Conservation (phyloP, 1,284 basidiomycete species). For the Rhodofomes roseus region DNA sequence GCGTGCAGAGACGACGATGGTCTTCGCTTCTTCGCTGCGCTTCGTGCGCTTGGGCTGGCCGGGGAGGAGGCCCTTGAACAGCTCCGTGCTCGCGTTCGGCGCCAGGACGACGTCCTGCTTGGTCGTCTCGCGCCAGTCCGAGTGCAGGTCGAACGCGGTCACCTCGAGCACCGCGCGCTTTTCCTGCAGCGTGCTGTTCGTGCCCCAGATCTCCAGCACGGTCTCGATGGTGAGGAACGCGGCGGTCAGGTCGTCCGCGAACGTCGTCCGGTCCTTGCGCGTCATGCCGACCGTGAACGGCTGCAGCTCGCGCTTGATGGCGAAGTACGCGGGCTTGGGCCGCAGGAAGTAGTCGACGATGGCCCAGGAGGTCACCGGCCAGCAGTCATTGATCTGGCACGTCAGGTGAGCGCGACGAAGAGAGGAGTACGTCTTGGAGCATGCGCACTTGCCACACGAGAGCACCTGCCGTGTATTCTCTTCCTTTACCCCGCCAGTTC, state of each 20-base stretch:
- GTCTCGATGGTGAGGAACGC: slow-evolving; percentile 67
- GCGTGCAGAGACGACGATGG: slow-evolving; percentile 74
- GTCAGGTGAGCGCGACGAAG: background rate
- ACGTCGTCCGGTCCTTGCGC: slow-evolving; percentile 65
- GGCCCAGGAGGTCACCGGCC: slow-evolving; percentile 69
- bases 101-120: slow-evolving; percentile 50
- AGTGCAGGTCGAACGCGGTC: slow-evolving; percentile 63
- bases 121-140: slow-evolving; percentile 55
- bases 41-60: slow-evolving; percentile 68
- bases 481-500: slow-evolving; percentile 55
- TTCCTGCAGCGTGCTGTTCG: slow-evolving; percentile 65
- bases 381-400: slow-evolving; percentile 64
- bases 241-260: slow-evolving; percentile 54
- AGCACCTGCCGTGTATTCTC: slow-evolving; percentile 55
- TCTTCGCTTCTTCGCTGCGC: slow-evolving; percentile 59
- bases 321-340: slow-evolving; percentile 57
- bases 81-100: slow-evolving; percentile 80
- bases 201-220: slow-evolving; percentile 77
- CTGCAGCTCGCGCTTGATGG: slow-evolving; percentile 49
- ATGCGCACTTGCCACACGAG: slow-evolving; percentile 45
- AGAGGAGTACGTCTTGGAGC: background rate
- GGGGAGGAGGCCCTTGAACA: slow-evolving; percentile 67
- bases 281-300: slow-evolving; percentile 77
- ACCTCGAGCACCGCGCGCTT: slow-evolving; percentile 64
- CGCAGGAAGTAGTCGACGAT: slow-evolving; percentile 67